Conservation (phyloP, 495 filamentous ascomycete species). For the Bathelium albidoporum region DNA sequence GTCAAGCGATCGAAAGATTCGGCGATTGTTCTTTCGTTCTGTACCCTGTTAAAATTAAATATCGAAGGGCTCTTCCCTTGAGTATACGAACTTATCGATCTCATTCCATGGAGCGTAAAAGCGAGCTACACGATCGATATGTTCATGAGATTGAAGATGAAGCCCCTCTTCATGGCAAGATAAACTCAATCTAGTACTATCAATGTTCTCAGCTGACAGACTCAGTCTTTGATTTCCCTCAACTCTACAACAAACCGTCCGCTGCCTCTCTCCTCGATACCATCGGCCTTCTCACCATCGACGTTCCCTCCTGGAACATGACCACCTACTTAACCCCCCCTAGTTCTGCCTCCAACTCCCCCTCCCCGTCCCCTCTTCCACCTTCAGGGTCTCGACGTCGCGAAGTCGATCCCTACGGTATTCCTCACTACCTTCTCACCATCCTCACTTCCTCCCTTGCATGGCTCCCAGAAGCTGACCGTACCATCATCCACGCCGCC, state of each 20-base stretch:
- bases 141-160: too few relatives aligned
- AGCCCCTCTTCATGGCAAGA: constrained; percentile 6
- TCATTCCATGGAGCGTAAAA: too few relatives aligned
- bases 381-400: too few relatives aligned
- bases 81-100: too few relatives aligned
- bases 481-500: constrained; percentile 67
- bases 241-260: constrained; percentile 37
- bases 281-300: constrained; percentile 28
- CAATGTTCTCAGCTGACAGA: not conserved
- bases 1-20: too few relatives aligned
- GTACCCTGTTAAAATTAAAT: too few relatives aligned
- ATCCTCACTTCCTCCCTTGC: constrained; percentile 63
- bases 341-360: not conserved
- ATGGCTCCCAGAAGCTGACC: constrained; percentile 66
- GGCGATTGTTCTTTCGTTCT: too few relatives aligned
- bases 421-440: constrained; percentile 54
- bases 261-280: constrained; percentile 27
- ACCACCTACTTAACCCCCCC: too few relatives aligned
- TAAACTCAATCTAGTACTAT: not conserved
- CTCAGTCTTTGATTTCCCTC: constrained; percentile 39
- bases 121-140: too few relatives aligned
- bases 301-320: constrained; percentile 35
- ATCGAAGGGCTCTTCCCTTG: too few relatives aligned
- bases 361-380: not conserved
- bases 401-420: constrained; percentile 27